Evolutionary conservation across 2,329 filamentous ascomycete species (phyloP), one percentile per base, ranked within the genome.

Genomic region (Alternaria arborescens): DNA sequence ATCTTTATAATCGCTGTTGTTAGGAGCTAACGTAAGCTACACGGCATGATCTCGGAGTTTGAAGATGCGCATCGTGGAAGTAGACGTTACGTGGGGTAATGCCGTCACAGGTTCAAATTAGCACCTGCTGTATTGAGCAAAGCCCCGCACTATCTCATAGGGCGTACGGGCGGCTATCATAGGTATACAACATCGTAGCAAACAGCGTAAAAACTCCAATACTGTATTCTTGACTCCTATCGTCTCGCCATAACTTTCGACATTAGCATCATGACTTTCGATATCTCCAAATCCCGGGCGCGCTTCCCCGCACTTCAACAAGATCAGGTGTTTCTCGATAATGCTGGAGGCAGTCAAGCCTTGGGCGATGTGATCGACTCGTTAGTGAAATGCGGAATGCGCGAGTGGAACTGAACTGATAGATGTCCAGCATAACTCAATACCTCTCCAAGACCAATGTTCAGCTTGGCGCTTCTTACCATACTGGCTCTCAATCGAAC

Each of bases 291-390:
- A 50, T 83, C 85, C 30, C 84, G 89, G 61, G 81, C 83, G 62
- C 82, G 84, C 55, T 94, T 94, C 80, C 91, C 91, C 34, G 89
- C 90, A 14, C 77, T 94, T 40, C 78, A 84, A 41, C 83, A 88
- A 61, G 82, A 88, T 47, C 90, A 93, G 71, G 83, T 93, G 51
- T 93, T 86, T 74, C 86, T 94, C 66, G 91, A 94, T 73, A 94
- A 94, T 73, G 91, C 90, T 11, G 91, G 91, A 18, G 91, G 91
- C 38, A 91, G 88, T 71, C 91, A 94, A 71, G 84, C 87, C 1
- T 79, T 94, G 4, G 86, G 85, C 26, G 81, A 84, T 16, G 91
- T 92, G 16, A 87, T 90, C 59, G 85, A 90, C 56, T 84, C 86
- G 88, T 91, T 75, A 78, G 84, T 44, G 3, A 5, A 6, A 16